Base-by-base conservation (phyloP, 768 basidiomycete species). In the Kwoniella newhampshirensis region DNA sequence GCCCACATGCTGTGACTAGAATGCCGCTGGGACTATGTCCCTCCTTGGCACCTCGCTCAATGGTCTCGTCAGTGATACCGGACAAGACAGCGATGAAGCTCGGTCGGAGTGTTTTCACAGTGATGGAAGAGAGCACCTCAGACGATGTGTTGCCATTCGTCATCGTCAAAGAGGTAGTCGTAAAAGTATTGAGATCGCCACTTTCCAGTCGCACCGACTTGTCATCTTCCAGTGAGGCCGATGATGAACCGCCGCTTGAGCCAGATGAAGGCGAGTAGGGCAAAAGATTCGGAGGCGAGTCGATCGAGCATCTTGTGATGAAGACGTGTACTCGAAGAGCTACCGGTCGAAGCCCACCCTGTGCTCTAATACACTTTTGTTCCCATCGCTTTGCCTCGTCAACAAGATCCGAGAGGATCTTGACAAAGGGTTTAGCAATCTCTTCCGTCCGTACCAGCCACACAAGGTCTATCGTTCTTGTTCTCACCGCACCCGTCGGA, bases 1-100 rank as follows among this genome's bases (percentile, higher is more conserved):
- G 86, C 1, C 86, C 86, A 71, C 86, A 87, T 11, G 84, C 82
- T 15, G 80, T 84, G 1, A 87, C 82, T 4, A 82, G 72, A 54
- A 87, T 69, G 2, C 86, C 87, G 0, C 78, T 81, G 3, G 81
- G 77, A 5, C 77, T 74, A 23, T 77, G 70, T 18, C 76, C 69
- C 13, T 78, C 78, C 57, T 78, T 79, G 20, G 71, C 71, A 8
- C 39, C 25, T 28, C 59, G 36, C 0, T 41, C 28, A 2, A 63
- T 52, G 13, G 57, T 61, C 39, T 68, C 63, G 27, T 72, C 67
- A 8, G 84, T 79, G 11, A 82, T 80, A 4, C 77, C 69, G 42
- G 83, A 81, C 27, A 87, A 62, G 21, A 82, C 70, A 49, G 79
- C 81, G 17, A 66, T 73, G 15, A 84, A 73, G 44, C 80, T 78